Evolutionary conservation across 2,329 filamentous ascomycete genomes (phyloP).

Genomic region (Trichoderma sp.): DNA sequence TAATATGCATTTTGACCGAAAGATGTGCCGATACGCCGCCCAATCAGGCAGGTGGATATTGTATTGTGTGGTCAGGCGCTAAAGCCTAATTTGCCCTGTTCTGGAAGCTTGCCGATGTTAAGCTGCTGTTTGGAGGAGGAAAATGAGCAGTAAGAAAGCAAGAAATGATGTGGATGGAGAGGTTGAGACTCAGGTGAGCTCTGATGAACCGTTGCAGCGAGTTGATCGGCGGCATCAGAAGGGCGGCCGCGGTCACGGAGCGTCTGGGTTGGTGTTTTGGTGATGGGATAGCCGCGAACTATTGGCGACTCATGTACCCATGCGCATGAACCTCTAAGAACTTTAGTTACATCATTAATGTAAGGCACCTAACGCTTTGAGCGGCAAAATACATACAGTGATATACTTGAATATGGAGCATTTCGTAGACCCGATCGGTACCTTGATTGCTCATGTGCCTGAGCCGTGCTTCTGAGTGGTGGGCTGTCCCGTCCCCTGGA

Average conservation of each 20-base stretch:
- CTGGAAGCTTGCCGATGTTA: background rate
- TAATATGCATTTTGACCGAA: constrained; percentile 20
- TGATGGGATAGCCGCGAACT: background rate
- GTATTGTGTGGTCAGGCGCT: constrained; percentile 1
- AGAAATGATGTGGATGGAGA: background rate
- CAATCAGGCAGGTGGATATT: constrained; percentile 14
- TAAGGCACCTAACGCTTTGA: background rate
- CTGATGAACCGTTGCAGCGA: background rate
- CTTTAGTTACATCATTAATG: background rate
- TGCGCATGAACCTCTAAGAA: background rate
- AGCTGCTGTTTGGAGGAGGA: background rate
- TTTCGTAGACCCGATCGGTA: background rate
- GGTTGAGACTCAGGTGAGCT: background rate
- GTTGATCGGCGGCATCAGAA: background rate
- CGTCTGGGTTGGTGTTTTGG: background rate
- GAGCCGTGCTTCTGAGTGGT: background rate
- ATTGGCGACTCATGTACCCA: background rate
- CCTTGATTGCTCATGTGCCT: constrained; percentile 5
- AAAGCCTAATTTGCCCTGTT: background rate
- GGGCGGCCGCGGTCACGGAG: background rate
- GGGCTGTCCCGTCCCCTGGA: background rate
- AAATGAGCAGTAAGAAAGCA: background rate
- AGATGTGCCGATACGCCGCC: constrained; percentile 15
- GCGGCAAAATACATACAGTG: background rate
- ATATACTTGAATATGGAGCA: background rate